phyloP scores from a whole-genome alignment of 148 eudicot genomes.

The Cornus controversa region DNA sequence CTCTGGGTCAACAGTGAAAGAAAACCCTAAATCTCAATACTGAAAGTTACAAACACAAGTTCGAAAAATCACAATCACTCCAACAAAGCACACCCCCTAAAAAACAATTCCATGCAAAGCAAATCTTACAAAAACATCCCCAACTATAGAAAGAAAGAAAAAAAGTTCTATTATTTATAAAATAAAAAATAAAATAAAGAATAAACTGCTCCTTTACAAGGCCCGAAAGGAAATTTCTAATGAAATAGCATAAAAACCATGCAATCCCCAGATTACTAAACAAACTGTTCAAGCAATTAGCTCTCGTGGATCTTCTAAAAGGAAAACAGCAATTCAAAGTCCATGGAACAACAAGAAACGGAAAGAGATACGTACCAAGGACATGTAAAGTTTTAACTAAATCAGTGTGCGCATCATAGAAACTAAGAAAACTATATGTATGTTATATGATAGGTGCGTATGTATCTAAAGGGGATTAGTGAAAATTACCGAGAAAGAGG shows the following conservation, averaged over 20 bases:
- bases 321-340: neutral
- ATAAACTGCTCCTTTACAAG: neutral
- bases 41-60: neutral
- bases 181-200: too few species aligned
- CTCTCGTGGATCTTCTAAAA: neutral
- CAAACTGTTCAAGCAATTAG: neutral
- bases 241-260: neutral
- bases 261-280: neutral
- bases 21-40: neutral
- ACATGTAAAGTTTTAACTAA: neutral
- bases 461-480: neutral
- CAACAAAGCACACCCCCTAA: neutral
- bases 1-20: neutral
- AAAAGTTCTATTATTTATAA: too few species aligned
- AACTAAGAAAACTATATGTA: neutral
- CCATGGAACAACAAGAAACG: neutral
- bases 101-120: neutral
- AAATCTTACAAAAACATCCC: neutral
- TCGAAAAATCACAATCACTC: neutral
- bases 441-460: neutral
- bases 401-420: neutral
- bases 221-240: neutral
- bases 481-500: slow-evolving; percentile 30
- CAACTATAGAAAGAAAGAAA: too few species aligned
- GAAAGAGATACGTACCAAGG: neutral